Conservation (phyloP, 129 eudicot species). For the Lonicera japonica region DNA sequence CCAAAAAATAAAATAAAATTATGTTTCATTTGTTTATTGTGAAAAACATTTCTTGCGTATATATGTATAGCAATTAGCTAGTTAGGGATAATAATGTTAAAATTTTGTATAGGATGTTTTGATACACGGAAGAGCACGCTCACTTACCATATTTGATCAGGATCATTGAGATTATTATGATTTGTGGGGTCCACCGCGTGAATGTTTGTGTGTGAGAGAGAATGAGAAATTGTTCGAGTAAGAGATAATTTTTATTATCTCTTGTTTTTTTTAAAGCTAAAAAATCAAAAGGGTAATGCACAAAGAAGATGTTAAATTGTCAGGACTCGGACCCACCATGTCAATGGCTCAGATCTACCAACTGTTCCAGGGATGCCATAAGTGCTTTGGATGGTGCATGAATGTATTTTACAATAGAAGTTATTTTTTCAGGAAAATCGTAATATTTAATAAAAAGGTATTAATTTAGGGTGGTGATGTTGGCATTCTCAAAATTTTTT, state of each 20-base stretch:
- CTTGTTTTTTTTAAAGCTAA: not conserved
- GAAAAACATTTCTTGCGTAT: constrained; percentile 1
- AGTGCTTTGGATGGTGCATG: constrained; percentile 43
- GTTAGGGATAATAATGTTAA: constrained; percentile 18
- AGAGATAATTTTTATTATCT: not conserved
- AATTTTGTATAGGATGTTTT: constrained; percentile 9
- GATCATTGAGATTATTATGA: not conserved
- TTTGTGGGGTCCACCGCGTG: not conserved
- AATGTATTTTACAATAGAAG: constrained; percentile 16
- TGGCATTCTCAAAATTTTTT: too few relatives aligned
- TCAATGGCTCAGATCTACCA: constrained; percentile 43
- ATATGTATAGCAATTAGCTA: constrained; percentile 2
- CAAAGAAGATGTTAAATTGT: constrained; percentile 35
- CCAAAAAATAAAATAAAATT: too few relatives aligned
- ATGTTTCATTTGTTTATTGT: not conserved
- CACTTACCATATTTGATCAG: constrained; percentile 9
- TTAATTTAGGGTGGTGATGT: too few relatives aligned
- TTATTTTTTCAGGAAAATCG: too few relatives aligned
- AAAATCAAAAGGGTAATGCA: constrained; percentile 1
- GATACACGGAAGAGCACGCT: constrained; percentile 15
- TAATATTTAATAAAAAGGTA: too few relatives aligned
- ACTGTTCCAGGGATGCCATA: constrained; percentile 22
- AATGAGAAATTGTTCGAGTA: not conserved
- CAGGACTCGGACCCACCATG: constrained; percentile 35
- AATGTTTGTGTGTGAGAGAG: not conserved